Conservation (phyloP, 1,284 basidiomycete genomes). For the Agaricales sp. region DNA sequence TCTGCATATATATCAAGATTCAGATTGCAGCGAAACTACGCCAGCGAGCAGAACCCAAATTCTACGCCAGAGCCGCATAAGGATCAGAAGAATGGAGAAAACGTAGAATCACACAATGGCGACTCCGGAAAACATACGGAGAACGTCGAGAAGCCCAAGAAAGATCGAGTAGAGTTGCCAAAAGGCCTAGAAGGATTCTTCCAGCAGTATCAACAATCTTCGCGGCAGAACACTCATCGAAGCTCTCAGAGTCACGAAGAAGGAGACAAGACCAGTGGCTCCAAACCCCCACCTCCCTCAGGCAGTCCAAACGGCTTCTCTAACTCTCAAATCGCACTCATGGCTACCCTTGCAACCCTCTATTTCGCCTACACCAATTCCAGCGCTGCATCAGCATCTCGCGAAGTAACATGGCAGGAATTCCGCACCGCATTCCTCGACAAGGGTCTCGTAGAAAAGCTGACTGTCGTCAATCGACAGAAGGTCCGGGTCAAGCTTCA, state of each 20-base stretch:
- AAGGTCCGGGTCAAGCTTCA: conserved; percentile 85
- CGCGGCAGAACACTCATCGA: conserved; percentile 22
- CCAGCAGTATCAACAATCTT: conserved; percentile 57
- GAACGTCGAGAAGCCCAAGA: neutral
- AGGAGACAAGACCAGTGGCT: conserved; percentile 24
- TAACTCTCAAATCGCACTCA: conserved; percentile 48
- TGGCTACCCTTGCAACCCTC: conserved; percentile 49
- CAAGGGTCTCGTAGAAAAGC: conserved; percentile 92
- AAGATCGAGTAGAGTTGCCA: conserved; percentile 13
- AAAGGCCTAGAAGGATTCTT: conserved; percentile 73
- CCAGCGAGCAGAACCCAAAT: neutral
- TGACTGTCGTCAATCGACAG: conserved; percentile 87
- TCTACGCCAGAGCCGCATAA: conserved; percentile 14
- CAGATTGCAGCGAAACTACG: conserved; percentile 8
- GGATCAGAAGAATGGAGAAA: conserved; percentile 10
- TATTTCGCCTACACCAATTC: conserved; percentile 64
- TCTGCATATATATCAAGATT: conserved; percentile 5
- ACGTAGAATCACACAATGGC: neutral
- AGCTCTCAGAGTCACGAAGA: conserved; percentile 19
- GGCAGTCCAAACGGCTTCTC: conserved; percentile 41
- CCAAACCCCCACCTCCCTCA: conserved; percentile 33
- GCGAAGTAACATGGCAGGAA: conserved; percentile 98
- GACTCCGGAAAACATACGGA: neutral
- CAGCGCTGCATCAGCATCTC: conserved; percentile 42
- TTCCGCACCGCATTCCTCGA: conserved; percentile 94